These are phyloP conservation scores for Russula sp. DNA, from an alignment of 768 basidiomycete genomes.

Conservation along the genomic window DNA sequence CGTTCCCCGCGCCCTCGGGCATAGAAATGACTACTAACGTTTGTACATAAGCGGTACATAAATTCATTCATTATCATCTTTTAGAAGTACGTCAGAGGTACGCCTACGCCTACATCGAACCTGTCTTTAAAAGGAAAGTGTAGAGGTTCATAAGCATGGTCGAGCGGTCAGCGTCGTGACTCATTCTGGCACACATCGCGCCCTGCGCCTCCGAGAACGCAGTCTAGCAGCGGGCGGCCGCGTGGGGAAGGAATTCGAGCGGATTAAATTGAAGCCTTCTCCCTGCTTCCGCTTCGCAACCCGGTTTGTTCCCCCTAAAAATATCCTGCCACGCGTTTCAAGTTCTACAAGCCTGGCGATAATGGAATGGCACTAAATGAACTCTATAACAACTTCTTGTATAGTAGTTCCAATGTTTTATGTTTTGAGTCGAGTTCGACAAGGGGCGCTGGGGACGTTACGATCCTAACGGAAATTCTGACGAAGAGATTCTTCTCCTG, in stretches of 20 bases:
- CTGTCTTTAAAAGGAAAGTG: constrained; percentile 8
- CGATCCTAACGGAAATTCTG: background rate
- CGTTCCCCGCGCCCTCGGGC: background rate
- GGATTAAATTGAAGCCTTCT: background rate
- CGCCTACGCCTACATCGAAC: constrained; percentile 5
- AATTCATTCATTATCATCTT: background rate
- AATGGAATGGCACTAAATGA: too few species aligned
- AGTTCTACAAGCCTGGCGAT: too few species aligned
- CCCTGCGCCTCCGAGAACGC: background rate
- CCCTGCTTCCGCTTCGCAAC: background rate
- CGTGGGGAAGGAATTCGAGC: background rate
- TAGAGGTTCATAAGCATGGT: constrained; percentile 4
- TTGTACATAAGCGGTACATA: constrained; percentile 18
- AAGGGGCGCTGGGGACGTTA: background rate
- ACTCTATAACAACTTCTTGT: too few species aligned
- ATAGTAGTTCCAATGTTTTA: too few species aligned
- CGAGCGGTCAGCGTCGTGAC: constrained; percentile 14
- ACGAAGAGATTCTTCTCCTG: background rate
- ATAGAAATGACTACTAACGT: background rate
- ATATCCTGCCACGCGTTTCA: too few species aligned
- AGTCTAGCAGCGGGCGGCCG: background rate
- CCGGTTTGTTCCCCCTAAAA: background rate
- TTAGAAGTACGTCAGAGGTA: constrained; percentile 15
- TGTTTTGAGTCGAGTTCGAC: background rate
- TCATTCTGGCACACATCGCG: background rate